Base-by-base conservation (phyloP, 2,329 filamentous ascomycete species). In the Fusarium beomiforme region DNA sequence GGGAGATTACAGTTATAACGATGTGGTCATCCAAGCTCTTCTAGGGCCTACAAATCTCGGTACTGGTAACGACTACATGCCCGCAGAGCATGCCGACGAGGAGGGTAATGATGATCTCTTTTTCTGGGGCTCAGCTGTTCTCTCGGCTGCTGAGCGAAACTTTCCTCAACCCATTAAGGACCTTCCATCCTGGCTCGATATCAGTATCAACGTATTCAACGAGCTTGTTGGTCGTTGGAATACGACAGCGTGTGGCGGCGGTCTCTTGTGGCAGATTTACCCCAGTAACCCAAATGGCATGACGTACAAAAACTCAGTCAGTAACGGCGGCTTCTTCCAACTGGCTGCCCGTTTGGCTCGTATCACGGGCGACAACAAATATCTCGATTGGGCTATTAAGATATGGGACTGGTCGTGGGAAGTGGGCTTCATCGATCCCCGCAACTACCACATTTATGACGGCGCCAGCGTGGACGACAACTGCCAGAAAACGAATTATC, bases 321-420 rank as follows among this genome's bases (percentile, higher is more conserved):
- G 90, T 67, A 96, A 96, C 79, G 93, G 92, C 43, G 91, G 90
- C n/a, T 89, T 96, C 78, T 95, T 97, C 80, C 91, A 95, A 76
- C 85, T 97, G 16, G 90, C 91, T 7, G 92, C 93, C 2, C 90
- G 93, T 21, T 85, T 95, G 17, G 92, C 91, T 29, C 88, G 91
- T 49, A 90, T 89, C 65, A 93, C 91, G 0, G 89, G 89, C 19
- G 91, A 93, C 75, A 79, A 86, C 53, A 91, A 88, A 0, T 93
- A 93, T 74, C 69, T 83, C 17, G 86, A 91, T 21, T 93, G 91
- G 91, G 91, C 91, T 3, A 79, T 85, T 47, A 89, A 88, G 76
- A 82, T 89, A n/a, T 92, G 86, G 82, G 87, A 93, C 73, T 93
- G 91, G 91, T 86, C 86, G 2, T 78, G 80, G 47, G 79, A 81